Conservation (phyloP, 306 rosid species). For the Pyrus pyrifolia region DNA sequence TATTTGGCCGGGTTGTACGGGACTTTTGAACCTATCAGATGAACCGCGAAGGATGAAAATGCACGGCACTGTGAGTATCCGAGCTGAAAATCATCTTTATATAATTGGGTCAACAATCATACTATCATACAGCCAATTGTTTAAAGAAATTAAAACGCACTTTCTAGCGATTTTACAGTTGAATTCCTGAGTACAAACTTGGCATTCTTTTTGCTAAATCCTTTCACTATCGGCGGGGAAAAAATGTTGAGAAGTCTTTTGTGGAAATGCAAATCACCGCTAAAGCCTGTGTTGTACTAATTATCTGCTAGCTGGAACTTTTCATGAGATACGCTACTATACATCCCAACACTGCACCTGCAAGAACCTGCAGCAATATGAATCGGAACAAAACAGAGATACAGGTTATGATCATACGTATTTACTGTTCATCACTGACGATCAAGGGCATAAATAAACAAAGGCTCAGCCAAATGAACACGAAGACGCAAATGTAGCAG, state of each 20-base stretch:
- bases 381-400: background rate
- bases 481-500: background rate
- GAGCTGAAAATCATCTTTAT: background rate
- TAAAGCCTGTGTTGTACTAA: background rate
- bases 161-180: background rate
- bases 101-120: background rate
- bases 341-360: slow-evolving; percentile 45
- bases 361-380: slow-evolving; percentile 29
- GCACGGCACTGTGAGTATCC: background rate
- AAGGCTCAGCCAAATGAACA: background rate
- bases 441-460: background rate
- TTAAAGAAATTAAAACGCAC: background rate
- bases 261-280: background rate
- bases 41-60: background rate
- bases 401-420: background rate
- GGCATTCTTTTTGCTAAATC: background rate
- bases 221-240: background rate
- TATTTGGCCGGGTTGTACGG: background rate
- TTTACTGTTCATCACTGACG: background rate
- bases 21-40: background rate
- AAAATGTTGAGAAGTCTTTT: background rate
- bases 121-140: background rate
- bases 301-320: slow-evolving; percentile 17
- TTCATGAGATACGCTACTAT: slow-evolving; percentile 29
- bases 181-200: slow-evolving; percentile 1